A percentile compares a stretch with the other conserved stretches of the same genome.
These are phyloP conservation scores for Amborella trichopoda DNA, from an alignment of 164 flowering plant genomes.

Conservation along the genomic window DNA sequence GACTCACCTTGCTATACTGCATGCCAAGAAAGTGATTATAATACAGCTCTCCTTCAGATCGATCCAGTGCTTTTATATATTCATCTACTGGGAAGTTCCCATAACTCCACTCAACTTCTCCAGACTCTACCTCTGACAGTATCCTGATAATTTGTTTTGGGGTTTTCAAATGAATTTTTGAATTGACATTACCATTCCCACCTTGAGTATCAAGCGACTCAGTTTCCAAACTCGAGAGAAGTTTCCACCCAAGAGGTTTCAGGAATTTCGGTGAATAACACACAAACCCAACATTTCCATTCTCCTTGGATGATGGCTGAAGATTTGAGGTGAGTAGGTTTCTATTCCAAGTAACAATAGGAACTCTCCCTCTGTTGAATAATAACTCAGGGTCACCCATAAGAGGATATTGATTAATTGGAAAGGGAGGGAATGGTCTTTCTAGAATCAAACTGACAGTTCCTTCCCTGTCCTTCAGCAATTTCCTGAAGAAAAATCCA, in stretches of 20 bases:
- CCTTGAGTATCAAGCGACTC: conserved; percentile 13
- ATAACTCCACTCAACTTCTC: conserved; percentile 74
- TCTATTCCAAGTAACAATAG: conserved; percentile 59
- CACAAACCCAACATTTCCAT: conserved; percentile 64
- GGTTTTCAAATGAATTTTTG: conserved; percentile 10
- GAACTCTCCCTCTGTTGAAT: conserved; percentile 65
- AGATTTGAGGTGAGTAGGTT: conserved; percentile 31
- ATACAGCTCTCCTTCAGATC: conserved; percentile 73
- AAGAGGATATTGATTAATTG: conserved; percentile 57
- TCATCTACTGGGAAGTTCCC: conserved; percentile 89
- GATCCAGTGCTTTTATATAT: conserved; percentile 77
- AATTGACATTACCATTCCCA: conserved; percentile 10
- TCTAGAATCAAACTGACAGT: conserved; percentile 68
- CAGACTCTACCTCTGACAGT: conserved; percentile 49
- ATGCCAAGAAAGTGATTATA: conserved; percentile 86
- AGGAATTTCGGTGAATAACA: conserved; percentile 54
- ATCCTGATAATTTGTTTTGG: conserved; percentile 45
- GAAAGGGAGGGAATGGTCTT: conserved; percentile 80
- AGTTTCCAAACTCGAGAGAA: conserved; percentile 22
- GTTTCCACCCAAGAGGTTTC: conserved; percentile 39
- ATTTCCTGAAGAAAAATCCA: conserved; percentile 37
- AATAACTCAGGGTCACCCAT: conserved; percentile 34
- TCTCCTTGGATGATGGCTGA: conserved; percentile 28
- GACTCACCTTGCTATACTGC: conserved; percentile 85
- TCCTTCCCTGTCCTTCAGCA: conserved; percentile 50